Percentiles rank a stretch among this genome's conserved stretches.
Evolutionary conservation across 805 yeast genomes (phyloP).

Genomic region (Pichia insulana): DNA sequence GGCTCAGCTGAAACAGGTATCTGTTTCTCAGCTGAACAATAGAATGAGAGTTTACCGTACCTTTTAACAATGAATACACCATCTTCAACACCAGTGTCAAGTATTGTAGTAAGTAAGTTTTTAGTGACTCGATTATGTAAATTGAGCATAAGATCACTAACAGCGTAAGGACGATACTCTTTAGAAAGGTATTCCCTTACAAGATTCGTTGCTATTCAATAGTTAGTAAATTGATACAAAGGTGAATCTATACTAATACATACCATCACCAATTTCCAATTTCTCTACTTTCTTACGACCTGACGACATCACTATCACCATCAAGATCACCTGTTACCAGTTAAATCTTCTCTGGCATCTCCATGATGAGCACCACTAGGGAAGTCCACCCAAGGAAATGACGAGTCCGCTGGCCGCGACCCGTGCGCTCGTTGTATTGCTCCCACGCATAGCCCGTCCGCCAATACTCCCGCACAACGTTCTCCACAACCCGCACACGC

Average conservation of each 20-base stretch:
- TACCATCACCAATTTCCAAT: conserved; percentile 13
- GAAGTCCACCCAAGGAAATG: conserved; percentile 96
- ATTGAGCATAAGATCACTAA: conserved; percentile 38
- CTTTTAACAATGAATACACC: conserved; percentile 30
- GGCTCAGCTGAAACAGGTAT: neutral
- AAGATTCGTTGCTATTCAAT: conserved; percentile 4
- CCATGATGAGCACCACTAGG: conserved; percentile 69
- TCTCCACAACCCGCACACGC: conserved; percentile 58
- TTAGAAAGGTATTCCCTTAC: conserved; percentile 29
- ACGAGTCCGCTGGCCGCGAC: conserved; percentile 71
- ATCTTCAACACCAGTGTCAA: conserved; percentile 29
- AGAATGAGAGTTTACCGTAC: conserved; percentile 37
- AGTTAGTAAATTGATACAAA: neutral
- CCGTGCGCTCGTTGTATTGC: conserved; percentile 73
- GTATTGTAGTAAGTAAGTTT: conserved; percentile 25
- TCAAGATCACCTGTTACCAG: conserved; percentile 1
- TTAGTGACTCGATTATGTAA: conserved; percentile 34
- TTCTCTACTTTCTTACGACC: conserved; percentile 9
- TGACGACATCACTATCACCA: neutral
- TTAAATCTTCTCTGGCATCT: conserved; percentile 49
- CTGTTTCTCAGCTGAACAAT: conserved; percentile 27
- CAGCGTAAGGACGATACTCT: conserved; percentile 41
- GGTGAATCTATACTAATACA: too few species aligned
- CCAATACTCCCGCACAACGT: conserved; percentile 61
- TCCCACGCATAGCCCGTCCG: conserved; percentile 83